phyloP scores from a whole-genome alignment of 2,329 filamentous ascomycete species.

The Xylaria sp. region DNA sequence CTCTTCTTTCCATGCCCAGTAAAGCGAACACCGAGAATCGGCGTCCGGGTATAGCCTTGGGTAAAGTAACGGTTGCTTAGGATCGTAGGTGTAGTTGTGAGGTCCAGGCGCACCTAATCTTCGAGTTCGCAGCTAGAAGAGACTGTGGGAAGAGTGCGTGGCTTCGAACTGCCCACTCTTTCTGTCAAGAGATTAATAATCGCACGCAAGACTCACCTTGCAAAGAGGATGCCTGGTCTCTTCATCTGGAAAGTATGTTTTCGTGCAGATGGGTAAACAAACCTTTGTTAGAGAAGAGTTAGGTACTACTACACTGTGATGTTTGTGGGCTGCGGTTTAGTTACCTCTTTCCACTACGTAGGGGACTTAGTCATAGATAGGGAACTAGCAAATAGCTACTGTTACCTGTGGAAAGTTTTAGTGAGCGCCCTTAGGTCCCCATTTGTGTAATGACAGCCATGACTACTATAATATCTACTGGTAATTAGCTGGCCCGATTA shows the following conservation, averaged over 20 bases:
- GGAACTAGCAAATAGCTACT: neutral
- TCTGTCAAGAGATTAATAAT: neutral
- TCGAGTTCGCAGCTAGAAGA: too few species aligned
- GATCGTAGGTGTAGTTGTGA: too few species aligned
- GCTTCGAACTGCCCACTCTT: neutral
- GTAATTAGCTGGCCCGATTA: neutral
- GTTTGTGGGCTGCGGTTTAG: neutral
- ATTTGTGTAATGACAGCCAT: neutral
- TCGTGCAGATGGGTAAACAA: neutral
- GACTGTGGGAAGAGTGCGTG: too few species aligned
- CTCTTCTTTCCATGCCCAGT: too few species aligned
- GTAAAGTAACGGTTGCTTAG: too few species aligned
- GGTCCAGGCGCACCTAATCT: too few species aligned
- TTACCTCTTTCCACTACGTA: neutral
- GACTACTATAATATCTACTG: neutral
- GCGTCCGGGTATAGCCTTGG: too few species aligned
- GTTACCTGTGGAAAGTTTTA: neutral
- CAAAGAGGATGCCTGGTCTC: too few species aligned
- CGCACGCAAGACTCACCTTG: neutral
- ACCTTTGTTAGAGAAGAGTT: neutral
- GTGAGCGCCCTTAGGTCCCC: neutral
- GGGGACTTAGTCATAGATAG: neutral
- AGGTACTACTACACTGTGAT: neutral
- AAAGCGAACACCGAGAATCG: too few species aligned
- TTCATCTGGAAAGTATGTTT: too few species aligned